Evolutionary conservation across 169 alveolate species (phyloP).

Genomic region (Plasmodium gonderi): DNA sequence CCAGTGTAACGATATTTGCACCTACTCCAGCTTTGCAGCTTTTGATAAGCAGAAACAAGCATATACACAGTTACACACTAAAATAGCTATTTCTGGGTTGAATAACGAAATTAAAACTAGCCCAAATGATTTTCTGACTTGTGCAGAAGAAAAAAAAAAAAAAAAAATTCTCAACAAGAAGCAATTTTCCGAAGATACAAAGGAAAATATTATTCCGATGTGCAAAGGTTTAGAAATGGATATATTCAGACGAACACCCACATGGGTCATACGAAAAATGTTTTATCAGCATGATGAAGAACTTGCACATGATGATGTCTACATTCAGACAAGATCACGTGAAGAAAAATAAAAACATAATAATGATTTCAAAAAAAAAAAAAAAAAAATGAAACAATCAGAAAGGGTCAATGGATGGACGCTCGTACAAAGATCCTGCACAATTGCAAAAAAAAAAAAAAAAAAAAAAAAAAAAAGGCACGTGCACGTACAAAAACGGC

Average conservation of each 20-base stretch:
- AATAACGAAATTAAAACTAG: neutral
- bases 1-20: neutral
- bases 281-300: constrained; percentile 16
- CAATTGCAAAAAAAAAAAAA: too few species aligned
- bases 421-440: too few species aligned
- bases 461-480: too few species aligned
- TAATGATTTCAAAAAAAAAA: too few species aligned
- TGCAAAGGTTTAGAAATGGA: constrained; percentile 1
- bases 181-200: neutral
- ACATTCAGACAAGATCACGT: too few species aligned
- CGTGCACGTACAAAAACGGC: neutral
- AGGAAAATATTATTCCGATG: neutral
- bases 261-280: constrained; percentile 27
- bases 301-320: neutral
- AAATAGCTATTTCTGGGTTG: neutral
- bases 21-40: neutral
- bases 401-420: too few species aligned
- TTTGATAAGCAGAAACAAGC: neutral
- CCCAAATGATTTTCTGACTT: neutral
- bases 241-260: neutral
- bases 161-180: neutral
- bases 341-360: too few species aligned
- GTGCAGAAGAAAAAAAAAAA: constrained; percentile 7
- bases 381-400: too few species aligned
- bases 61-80: neutral